Evolutionary conservation across 768 basidiomycete species (phyloP).

Genomic region (Lactarius tabidus): DNA sequence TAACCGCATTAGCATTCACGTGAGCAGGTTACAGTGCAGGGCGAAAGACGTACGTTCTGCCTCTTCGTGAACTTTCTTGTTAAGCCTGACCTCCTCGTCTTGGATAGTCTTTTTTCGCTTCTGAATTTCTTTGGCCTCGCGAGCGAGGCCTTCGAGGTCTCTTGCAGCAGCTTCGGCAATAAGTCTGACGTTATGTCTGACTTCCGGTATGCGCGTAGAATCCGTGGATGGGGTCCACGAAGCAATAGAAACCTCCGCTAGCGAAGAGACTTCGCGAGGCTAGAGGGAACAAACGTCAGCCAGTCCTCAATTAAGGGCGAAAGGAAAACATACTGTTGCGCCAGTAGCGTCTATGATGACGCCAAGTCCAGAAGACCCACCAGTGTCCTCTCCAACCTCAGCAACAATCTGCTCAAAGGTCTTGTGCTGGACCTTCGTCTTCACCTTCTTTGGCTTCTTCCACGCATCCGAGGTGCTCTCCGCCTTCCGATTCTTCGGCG

Average conservation of each 20-base stretch:
- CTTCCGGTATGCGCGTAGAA: slow-evolving; percentile 86
- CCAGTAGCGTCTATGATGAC: slow-evolving; percentile 95
- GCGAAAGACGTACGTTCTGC: slow-evolving; percentile 58
- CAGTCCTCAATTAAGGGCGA: slow-evolving; percentile 10
- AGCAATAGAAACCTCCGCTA: slow-evolving; percentile 70
- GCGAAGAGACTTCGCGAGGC: slow-evolving; percentile 83
- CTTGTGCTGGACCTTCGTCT: slow-evolving; percentile 86
- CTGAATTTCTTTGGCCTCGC: slow-evolving; percentile 81
- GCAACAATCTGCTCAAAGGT: slow-evolving; percentile 95
- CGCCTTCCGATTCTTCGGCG: slow-evolving; percentile 48
- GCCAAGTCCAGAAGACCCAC: slow-evolving; percentile 54
- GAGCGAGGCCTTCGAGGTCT: slow-evolving; percentile 83
- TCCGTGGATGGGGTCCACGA: slow-evolving; percentile 89
- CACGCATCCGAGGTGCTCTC: slow-evolving; percentile 65
- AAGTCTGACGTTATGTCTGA: slow-evolving; percentile 91
- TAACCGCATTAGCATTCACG: slow-evolving; percentile 10
- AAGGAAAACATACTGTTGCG: slow-evolving; percentile 61
- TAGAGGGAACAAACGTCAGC: slow-evolving; percentile 32
- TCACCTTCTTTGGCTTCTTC: slow-evolving; percentile 83
- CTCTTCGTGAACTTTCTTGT: slow-evolving; percentile 68
- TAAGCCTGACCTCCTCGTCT: slow-evolving; percentile 66
- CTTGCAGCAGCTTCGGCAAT: slow-evolving; percentile 79
- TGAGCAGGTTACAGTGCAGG: neutral
- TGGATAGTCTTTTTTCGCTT: slow-evolving; percentile 71
- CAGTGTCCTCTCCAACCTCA: slow-evolving; percentile 65